Evolutionary conservation across 2,329 filamentous ascomycete species (phyloP), one percentile per base, ranked within the genome.

Genomic region (Geoglossum cookeanum): DNA sequence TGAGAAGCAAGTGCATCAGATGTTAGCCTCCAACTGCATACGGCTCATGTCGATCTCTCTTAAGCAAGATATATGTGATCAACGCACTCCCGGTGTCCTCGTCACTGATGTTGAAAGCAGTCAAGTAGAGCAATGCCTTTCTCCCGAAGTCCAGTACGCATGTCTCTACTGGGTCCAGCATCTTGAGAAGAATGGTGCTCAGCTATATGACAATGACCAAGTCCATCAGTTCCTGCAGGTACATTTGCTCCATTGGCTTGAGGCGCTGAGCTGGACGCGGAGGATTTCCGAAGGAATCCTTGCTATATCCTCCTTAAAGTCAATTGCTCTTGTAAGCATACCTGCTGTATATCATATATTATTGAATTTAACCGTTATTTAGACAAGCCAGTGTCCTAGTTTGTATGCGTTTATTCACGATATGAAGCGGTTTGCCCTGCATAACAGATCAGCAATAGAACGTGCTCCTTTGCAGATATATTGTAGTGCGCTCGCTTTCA

Each of bases 131-230:
- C 58, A 44, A 48, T 61, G 7, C 60, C 59, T 67, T 29, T 62
- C 68, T 5, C 22, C 63, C 6, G 64, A 68, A 11, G 29, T 71
- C 7, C 62, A 66, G 57, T 75, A 75, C 63, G 70, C 69, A 9
- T 72, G 68, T 60, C 63, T 62, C 1, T 71, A 72, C 59, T 74
- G 69, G 70, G 62, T 64, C 0, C 58, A 66, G n/a, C 71, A 73
- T 55, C 56, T 64, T 11, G 58, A 64, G 59, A 57, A 63, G 30
- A 65, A 65, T 60, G 60, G 59, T 54, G 35, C 58, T 57, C 59
- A 59, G 42, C 63, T 68, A 52, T 59, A 55, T 59, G 63, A 68
- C 60, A 58, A 59, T 17, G 62, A 65, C 52, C 30, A 61, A 30
- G 64, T 66, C 4, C 59, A 71, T 55, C 1, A 55, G 0, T 75